Evolutionary conservation across 164 flowering plant genomes (phyloP), one percentile per base, ranked within the genome.

Genomic region (Annona squamosa): DNA sequence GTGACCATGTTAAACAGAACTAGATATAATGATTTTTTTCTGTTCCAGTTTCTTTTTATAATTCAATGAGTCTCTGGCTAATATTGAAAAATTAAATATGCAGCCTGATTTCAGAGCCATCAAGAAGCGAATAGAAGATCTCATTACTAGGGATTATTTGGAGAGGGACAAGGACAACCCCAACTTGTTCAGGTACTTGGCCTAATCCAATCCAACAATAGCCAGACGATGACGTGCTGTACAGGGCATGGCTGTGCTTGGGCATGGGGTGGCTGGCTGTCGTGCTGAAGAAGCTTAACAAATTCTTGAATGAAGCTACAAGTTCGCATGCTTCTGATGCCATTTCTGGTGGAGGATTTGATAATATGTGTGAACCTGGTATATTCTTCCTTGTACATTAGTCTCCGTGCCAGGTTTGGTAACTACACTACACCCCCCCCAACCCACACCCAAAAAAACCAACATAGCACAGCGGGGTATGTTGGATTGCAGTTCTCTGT

Each of bases 51-150:
- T 19, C 26, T 3, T 42, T 5, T 63, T 26, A 18, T 26, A 26
- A 26, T 26, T 26, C 37, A 26, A 26, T 26, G 37, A 26, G 37
- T 26, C 37, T 26, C 17, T 63, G 65, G 18, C 46, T 68, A 7
- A 71, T 65, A 12, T n/a, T 46, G 48, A 42, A 41, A 17, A 18
- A 46, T 16, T 72, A 10, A 43, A 70, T 79, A 18, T 83, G 81
- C 88, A 91, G 97, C 93, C 97, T 72, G 97, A 91, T 76, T 82
- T 91, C 73, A 91, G 89, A 80, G 90, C 90, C 64, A 91, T 91
- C 69, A 91, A 91, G 84, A 91, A 91, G 82, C 75, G 93, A 77
- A 91, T 91, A 46, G 93, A 91, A 76, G 93, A 91, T 77, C 76
- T 91, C 79, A 90, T 94, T 71, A 86, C 94, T 4, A 84, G 97